Conservation (phyloP, 768 basidiomycete species). For the Pholiota microspora region DNA sequence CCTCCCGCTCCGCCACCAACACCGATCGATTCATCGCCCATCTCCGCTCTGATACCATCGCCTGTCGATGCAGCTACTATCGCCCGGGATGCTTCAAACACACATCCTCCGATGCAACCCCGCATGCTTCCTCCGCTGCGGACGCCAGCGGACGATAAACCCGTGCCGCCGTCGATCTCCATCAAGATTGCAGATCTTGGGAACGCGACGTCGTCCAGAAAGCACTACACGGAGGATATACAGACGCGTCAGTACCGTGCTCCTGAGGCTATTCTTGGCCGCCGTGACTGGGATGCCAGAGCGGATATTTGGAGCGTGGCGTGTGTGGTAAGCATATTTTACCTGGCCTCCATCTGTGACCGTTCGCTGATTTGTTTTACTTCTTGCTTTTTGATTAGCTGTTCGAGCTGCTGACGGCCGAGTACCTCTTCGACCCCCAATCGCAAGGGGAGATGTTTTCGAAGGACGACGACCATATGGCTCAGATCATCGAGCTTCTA, state of each 20-base stretch:
- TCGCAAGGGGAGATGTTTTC: conserved; percentile 78
- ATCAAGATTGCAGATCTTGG: conserved; percentile 95
- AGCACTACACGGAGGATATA: conserved; percentile 92
- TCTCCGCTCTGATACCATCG: conserved; percentile 19
- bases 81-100: conserved; percentile 4
- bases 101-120: conserved; percentile 10
- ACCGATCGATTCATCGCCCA: conserved; percentile 29
- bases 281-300: conserved; percentile 80
- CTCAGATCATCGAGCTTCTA: conserved; percentile 89
- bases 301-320: conserved; percentile 93
- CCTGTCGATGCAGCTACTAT: conserved; percentile 4
- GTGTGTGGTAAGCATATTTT: conserved; percentile 65
- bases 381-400: conserved; percentile 36
- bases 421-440: conserved; percentile 90
- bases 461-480: conserved; percentile 96
- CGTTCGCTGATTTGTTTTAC: background rate
- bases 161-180: conserved; percentile 50
- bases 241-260: conserved; percentile 95
- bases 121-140: conserved; percentile 22
- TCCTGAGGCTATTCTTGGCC: conserved; percentile 91
- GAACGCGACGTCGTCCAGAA: conserved; percentile 88
- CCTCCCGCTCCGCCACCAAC: conserved; percentile 36
- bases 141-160: conserved; percentile 19
- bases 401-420: conserved; percentile 89
- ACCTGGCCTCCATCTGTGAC: background rate